phyloP scores from a whole-genome alignment of 2,329 filamentous ascomycete species.

The Fusarium burgessii region DNA sequence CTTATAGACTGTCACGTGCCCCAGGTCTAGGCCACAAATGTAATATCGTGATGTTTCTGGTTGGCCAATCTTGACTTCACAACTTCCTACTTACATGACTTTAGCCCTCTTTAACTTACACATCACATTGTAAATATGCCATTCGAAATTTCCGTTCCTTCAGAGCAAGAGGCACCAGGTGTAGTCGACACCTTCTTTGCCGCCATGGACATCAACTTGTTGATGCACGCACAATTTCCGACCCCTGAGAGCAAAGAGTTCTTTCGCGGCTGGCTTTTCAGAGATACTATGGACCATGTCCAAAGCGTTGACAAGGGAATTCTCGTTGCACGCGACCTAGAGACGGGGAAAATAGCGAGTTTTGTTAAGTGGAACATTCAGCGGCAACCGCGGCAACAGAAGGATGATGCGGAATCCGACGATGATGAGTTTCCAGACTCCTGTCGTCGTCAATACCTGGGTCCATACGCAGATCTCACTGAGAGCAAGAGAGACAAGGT shows the following conservation, averaged over 20 bases:
- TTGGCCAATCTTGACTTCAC: conserved; percentile 28
- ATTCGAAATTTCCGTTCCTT: conserved; percentile 46
- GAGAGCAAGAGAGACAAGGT: conserved; percentile 49
- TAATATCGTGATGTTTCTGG: conserved; percentile 22
- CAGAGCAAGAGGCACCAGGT: conserved; percentile 40
- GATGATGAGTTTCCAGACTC: conserved; percentile 49
- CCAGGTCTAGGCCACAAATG: conserved; percentile 14
- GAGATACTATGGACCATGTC: conserved; percentile 49
- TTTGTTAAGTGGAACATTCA: conserved; percentile 55
- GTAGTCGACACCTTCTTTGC: conserved; percentile 52
- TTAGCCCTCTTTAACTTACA: neutral
- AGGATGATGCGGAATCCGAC: conserved; percentile 33
- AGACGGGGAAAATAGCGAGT: conserved; percentile 47
- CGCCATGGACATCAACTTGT: conserved; percentile 55
- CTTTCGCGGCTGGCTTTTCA: conserved; percentile 48
- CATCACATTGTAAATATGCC: conserved; percentile 36
- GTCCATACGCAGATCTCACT: conserved; percentile 50
- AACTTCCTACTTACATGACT: conserved; percentile 8
- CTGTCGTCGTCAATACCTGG: conserved; percentile 49
- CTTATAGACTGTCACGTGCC: conserved; percentile 24
- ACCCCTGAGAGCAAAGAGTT: conserved; percentile 46
- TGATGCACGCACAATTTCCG: conserved; percentile 57
- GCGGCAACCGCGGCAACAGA: conserved; percentile 23
- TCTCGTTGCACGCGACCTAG: conserved; percentile 51
- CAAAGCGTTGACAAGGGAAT: conserved; percentile 46